phyloP scores from a whole-genome alignment of 2,329 filamentous ascomycete genomes.

The Trichophaea hybrida region DNA sequence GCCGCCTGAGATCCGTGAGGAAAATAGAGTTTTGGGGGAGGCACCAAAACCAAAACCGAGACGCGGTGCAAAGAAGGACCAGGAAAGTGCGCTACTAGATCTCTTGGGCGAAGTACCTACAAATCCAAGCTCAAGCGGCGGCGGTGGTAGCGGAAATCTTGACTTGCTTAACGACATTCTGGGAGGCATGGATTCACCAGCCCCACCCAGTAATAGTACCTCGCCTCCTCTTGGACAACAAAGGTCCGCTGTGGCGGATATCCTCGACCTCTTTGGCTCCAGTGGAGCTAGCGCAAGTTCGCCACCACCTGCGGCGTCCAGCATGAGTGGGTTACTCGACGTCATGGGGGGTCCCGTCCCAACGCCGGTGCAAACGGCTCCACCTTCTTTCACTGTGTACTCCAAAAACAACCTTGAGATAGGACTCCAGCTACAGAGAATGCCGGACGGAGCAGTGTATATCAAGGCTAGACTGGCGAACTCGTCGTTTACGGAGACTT shows the following conservation, averaged over 20 bases:
- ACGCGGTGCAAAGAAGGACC: constrained; percentile 45
- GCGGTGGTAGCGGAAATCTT: constrained; percentile 52
- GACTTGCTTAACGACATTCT: constrained; percentile 87
- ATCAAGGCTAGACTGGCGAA: constrained; percentile 76
- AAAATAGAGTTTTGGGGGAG: constrained; percentile 54
- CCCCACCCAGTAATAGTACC: constrained; percentile 29
- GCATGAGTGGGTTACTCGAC: constrained; percentile 37
- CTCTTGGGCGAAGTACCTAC: constrained; percentile 68
- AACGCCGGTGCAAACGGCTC: constrained; percentile 34
- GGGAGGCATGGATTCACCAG: constrained; percentile 40
- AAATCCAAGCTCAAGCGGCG: constrained; percentile 41
- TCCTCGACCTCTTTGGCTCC: constrained; percentile 74
- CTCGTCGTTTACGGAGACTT: constrained; percentile 45
- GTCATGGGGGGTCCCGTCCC: constrained; percentile 41
- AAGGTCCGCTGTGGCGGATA: constrained; percentile 50
- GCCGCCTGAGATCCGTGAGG: constrained; percentile 88
- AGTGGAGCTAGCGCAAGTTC: constrained; percentile 35
- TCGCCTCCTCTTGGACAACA: constrained; percentile 35
- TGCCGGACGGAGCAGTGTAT: constrained; percentile 63
- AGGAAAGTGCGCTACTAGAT: constrained; percentile 82
- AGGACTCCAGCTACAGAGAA: constrained; percentile 71
- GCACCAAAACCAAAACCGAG: constrained; percentile 12
- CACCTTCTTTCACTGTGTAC: constrained; percentile 58
- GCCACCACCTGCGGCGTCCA: constrained; percentile 33
- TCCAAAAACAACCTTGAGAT: constrained; percentile 72